Conservation (phyloP, 768 basidiomycete genomes). For the Tulasnella sp. region DNA sequence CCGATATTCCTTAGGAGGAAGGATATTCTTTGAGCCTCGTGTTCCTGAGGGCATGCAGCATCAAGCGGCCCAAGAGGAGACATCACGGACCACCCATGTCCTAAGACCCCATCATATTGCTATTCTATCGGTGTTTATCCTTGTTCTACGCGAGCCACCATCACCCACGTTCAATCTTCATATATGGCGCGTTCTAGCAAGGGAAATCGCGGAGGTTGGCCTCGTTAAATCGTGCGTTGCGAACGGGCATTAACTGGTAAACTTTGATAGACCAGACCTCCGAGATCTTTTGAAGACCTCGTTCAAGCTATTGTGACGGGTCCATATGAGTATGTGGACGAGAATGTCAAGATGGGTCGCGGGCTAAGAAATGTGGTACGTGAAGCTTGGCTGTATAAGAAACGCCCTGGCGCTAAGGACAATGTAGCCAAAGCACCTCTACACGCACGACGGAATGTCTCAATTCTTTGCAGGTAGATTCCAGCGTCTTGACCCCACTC, state of each 20-base stretch:
- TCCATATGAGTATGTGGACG: conserved; percentile 33
- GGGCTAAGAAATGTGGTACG: conserved; percentile 34
- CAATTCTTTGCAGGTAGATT: conserved; percentile 38
- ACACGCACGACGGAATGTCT: conserved; percentile 46
- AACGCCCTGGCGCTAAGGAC: neutral
- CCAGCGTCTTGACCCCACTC: neutral
- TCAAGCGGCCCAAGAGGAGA: neutral
- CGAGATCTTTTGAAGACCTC: conserved; percentile 44
- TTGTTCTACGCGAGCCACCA: conserved; percentile 42
- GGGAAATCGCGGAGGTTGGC: conserved; percentile 57
- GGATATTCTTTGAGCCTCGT: neutral
- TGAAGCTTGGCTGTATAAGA: neutral
- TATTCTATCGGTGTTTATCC: conserved; percentile 49
- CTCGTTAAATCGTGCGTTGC: neutral
- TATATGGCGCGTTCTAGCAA: conserved; percentile 52
- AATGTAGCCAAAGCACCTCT: conserved; percentile 39
- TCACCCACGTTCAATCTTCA: conserved; percentile 49
- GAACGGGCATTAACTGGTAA: neutral
- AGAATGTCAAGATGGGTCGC: conserved; percentile 35
- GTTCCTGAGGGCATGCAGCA: neutral
- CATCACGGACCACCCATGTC: conserved; percentile 50
- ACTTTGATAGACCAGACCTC: conserved; percentile 44
- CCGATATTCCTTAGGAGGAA: neutral
- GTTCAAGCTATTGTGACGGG: conserved; percentile 33
- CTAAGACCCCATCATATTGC: conserved; percentile 69